Evolutionary conservation across 768 basidiomycete species (phyloP), one percentile per base, ranked within the genome.

Genomic region (Amanita pallidorosea): DNA sequence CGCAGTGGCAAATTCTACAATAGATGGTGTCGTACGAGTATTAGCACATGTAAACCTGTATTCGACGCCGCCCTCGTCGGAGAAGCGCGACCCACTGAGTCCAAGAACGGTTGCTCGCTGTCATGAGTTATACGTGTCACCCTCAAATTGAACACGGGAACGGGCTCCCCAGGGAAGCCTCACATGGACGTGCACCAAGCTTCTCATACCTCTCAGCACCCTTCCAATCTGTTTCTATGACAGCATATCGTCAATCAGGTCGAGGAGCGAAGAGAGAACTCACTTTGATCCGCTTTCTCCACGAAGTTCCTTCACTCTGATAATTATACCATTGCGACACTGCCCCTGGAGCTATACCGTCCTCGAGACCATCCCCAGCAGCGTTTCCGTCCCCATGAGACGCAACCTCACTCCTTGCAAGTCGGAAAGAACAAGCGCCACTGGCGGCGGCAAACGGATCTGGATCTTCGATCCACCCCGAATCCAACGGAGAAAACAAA

Each of bases 201-300:
- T 49, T 40, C 17, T 36, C 41, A 49, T 49, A 4, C 47, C 47
- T 37, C 36, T 37, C 37, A 49, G 12, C 12, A 49, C 37, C 47
- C 27, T 49, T 29, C 47, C 37, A 18, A 37, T 29, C 12, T 37
- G 35, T 33, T 29, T 49, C 47, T 49, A 13, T 22, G 36, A 12
- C 11, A n/a, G 25, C 7, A 7, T 22, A 17, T 29, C 7, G n/a
- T 37, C 2, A 48, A 25, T 36, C 47, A 48, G n/a, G n/a, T n/a
- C 20, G 18, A 18, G 17, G 20, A 25, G 22, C 11, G 5, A 27
- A 9, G n/a, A 22, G 23, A 27, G 20, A 38, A 49, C 47, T 11
- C 25, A 49, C 47, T 22, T 29, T 49, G 12, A 40, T 40, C 25
- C 38, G 22, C 5, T 15, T 40, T 31, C 11, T 49, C 47, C 47